These are phyloP conservation scores for Eucalyptus polyanthemos DNA, from an alignment of 345 rosid genomes.

Conservation along the genomic window DNA sequence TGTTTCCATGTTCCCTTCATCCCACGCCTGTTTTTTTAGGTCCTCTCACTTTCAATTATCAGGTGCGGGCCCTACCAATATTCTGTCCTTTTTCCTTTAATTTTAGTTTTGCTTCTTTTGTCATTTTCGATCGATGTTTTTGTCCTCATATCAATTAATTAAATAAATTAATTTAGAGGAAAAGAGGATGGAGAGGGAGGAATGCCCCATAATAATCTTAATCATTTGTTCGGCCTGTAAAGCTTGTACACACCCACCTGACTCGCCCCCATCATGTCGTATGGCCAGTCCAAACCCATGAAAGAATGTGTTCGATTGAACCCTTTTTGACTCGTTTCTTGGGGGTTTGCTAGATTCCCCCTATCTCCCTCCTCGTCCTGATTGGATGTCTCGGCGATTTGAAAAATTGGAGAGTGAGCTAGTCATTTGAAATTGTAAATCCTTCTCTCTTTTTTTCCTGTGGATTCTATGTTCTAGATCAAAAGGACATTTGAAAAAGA, in stretches of 20 bases:
- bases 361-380: background rate
- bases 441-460: background rate
- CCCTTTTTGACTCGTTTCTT: background rate
- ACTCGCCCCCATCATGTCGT: background rate
- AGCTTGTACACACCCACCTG: background rate
- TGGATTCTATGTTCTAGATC: background rate
- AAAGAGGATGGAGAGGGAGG: background rate
- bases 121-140: background rate
- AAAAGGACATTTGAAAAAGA: background rate
- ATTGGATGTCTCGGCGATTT: background rate
- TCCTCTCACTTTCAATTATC: background rate
- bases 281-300: background rate
- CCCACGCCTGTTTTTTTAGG: slow-evolving; percentile 6
- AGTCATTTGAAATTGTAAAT: background rate
- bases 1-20: slow-evolving; percentile 28
- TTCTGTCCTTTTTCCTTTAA: background rate
- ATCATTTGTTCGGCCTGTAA: background rate
- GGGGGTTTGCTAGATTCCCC: background rate
- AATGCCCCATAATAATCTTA: background rate
- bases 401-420: background rate
- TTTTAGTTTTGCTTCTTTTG: background rate
- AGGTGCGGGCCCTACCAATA: background rate
- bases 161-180: background rate
- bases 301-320: background rate
- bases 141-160: background rate